phyloP scores from a whole-genome alignment of 108 stramenopile genomes.

The Pseudonitzschia multiseries region DNA sequence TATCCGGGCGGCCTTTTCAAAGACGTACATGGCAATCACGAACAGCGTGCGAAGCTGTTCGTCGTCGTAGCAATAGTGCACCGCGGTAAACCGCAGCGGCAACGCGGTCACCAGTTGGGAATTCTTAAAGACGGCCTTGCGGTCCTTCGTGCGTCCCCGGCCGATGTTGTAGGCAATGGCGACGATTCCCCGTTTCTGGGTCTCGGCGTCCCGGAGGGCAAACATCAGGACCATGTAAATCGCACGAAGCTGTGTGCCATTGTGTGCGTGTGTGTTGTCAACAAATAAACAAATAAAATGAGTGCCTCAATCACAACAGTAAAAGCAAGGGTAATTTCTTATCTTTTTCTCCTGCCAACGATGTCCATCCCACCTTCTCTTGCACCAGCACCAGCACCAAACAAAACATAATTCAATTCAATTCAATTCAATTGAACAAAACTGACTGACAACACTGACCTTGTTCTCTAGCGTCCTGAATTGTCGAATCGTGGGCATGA shows the following conservation, averaged over 20 bases:
- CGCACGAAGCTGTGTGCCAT: constrained; percentile 28
- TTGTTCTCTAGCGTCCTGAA: constrained; percentile 16
- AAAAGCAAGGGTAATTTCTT: background rate
- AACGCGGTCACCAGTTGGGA: constrained; percentile 6
- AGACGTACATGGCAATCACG: constrained; percentile 21
- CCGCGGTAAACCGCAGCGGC: constrained; percentile 18
- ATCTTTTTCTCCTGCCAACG: too few relatives aligned
- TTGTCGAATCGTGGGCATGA: constrained; percentile 22
- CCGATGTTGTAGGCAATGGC: constrained; percentile 33
- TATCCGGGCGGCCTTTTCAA: constrained; percentile 20
- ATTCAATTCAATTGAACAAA: background rate
- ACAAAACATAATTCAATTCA: too few relatives aligned
- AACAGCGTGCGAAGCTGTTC: constrained; percentile 10
- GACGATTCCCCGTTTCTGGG: constrained; percentile 32
- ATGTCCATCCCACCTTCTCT: too few relatives aligned
- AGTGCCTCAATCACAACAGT: too few relatives aligned
- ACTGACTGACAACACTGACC: constrained; percentile 7
- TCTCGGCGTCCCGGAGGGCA: constrained; percentile 25
- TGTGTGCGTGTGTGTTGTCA: too few relatives aligned
- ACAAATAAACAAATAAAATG: too few relatives aligned
- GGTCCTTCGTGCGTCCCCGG: background rate
- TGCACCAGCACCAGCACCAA: too few relatives aligned
- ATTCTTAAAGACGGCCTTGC: constrained; percentile 21
- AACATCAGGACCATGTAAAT: constrained; percentile 27
- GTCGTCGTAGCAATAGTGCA: constrained; percentile 32